Evolutionary conservation across 1,284 basidiomycete species (phyloP).

Genomic region (Trametes versicolor): DNA sequence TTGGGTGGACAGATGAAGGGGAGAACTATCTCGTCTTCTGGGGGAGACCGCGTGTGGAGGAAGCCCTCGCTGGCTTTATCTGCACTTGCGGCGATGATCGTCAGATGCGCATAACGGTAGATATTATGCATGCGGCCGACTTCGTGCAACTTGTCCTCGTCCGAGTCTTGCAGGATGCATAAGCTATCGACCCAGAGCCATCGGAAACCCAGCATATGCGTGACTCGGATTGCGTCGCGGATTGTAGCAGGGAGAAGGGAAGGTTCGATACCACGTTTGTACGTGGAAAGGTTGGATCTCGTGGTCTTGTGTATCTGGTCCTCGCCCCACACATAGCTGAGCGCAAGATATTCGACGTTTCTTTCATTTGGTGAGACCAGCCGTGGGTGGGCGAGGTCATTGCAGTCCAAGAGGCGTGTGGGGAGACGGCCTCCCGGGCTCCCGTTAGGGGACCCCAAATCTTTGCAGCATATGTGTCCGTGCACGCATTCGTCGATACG

Average conservation of each 20-base stretch:
- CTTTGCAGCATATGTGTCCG: not conserved
- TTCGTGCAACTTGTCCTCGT: constrained; percentile 14
- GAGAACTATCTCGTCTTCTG: not conserved
- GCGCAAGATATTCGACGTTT: constrained; percentile 15
- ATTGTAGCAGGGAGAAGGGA: constrained; percentile 7
- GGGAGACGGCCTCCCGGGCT: too few relatives aligned
- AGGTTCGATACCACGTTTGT: not conserved
- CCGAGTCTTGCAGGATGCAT: constrained; percentile 18
- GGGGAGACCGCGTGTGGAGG: constrained; percentile 1
- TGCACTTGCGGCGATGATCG: constrained; percentile 6
- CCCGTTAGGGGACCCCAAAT: not conserved
- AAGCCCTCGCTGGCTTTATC: not conserved
- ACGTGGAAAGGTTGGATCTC: not conserved
- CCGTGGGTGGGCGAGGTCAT: not conserved
- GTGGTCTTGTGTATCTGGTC: constrained; percentile 14
- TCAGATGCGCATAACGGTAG: constrained; percentile 12
- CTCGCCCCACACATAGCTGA: constrained; percentile 30
- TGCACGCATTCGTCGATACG: not conserved
- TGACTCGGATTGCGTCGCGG: constrained; percentile 8
- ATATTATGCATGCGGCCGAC: constrained; percentile 10
- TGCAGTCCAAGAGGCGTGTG: constrained; percentile 22
- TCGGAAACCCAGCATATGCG: constrained; percentile 6
- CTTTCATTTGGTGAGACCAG: not conserved
- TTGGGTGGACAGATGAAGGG: not conserved
- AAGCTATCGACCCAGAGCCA: constrained; percentile 15